Evolutionary conservation across 1,284 basidiomycete species (phyloP).

Genomic region (Agroathelia rolfsii): DNA sequence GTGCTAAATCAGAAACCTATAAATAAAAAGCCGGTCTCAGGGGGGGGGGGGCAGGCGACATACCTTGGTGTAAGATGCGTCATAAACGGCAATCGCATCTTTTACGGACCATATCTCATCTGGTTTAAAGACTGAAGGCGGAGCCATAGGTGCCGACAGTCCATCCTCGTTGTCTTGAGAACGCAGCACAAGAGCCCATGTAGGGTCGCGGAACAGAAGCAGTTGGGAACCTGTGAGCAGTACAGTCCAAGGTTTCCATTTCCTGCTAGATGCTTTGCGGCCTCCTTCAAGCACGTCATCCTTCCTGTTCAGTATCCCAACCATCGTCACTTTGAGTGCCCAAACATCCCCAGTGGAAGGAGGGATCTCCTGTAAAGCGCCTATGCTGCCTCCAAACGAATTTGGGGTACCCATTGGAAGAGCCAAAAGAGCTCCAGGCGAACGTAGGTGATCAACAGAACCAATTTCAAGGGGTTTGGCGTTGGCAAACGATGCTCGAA

Average conservation of each 20-base stretch:
- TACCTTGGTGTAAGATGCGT: conserved; percentile 71
- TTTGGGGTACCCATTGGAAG: conserved; percentile 28
- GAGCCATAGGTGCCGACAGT: conserved; percentile 42
- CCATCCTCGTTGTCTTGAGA: conserved; percentile 37
- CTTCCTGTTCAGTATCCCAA: conserved; percentile 77
- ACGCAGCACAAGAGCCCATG: conserved; percentile 53
- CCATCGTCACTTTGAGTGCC: conserved; percentile 71
- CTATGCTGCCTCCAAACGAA: conserved; percentile 16
- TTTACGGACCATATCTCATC: conserved; percentile 83
- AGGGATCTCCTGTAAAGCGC: conserved; percentile 14
- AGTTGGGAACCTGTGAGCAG: conserved; percentile 87
- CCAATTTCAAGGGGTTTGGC: conserved; percentile 56
- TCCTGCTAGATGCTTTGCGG: conserved; percentile 67
- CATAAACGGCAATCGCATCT: conserved; percentile 72
- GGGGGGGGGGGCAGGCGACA: too few species aligned
- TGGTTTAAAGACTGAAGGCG: conserved; percentile 68
- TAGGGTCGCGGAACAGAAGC: conserved; percentile 82
- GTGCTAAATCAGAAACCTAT: conserved; percentile 37
- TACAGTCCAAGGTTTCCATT: conserved; percentile 85
- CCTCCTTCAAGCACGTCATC: conserved; percentile 73
- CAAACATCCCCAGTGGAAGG: conserved; percentile 26
- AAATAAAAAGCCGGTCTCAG: too few species aligned
- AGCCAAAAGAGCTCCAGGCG: conserved; percentile 38
- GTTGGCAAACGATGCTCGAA: conserved; percentile 63
- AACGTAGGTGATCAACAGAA: conserved; percentile 27